These are phyloP conservation scores for Thoreauomyces humboldtii DNA, from an alignment of 192 early-diverging fungal genomes.

Conservation along the genomic window DNA sequence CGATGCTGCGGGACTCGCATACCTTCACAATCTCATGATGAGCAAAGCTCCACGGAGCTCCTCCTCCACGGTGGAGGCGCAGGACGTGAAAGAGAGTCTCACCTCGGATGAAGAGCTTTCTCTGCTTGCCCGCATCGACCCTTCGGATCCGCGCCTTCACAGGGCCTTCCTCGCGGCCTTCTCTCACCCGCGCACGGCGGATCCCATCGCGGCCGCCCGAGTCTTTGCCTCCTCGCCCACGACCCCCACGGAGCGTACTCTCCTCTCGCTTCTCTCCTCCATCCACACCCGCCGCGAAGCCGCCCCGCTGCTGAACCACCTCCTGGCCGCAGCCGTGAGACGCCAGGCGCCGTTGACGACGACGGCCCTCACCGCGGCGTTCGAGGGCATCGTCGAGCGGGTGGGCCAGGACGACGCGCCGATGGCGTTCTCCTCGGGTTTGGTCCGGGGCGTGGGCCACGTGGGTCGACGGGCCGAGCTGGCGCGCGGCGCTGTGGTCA, in stretches of 20 bases:
- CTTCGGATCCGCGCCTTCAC: slow-evolving; percentile 8
- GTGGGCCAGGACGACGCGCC: not conserved
- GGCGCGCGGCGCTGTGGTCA: slow-evolving; percentile 8
- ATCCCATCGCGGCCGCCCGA: slow-evolving; percentile 5
- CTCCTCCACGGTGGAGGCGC: not conserved
- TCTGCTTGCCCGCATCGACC: slow-evolving; percentile 13
- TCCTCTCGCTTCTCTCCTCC: not conserved
- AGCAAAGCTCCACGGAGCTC: not conserved
- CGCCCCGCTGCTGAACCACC: not conserved
- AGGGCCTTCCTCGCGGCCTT: slow-evolving; percentile 25
- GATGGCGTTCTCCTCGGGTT: slow-evolving; percentile 21
- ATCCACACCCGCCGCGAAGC: slow-evolving; percentile 16
- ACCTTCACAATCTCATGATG: slow-evolving; percentile 14
- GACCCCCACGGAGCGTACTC: not conserved
- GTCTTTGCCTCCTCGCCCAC: not conserved
- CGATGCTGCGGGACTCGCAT: slow-evolving; percentile 14
- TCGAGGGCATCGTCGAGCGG: slow-evolving; percentile 15
- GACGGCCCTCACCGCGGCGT: not conserved
- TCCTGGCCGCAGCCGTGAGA: slow-evolving; percentile 1
- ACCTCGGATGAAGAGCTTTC: not conserved
- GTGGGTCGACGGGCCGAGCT: no score
- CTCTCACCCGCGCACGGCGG: slow-evolving; percentile 1
- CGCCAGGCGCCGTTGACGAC: slow-evolving; percentile 6
- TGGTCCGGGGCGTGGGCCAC: not conserved
- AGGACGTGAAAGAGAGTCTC: not conserved